Base-by-base conservation (phyloP, 441 rosid genomes). In the Arabidopsis hybrid region DNA sequence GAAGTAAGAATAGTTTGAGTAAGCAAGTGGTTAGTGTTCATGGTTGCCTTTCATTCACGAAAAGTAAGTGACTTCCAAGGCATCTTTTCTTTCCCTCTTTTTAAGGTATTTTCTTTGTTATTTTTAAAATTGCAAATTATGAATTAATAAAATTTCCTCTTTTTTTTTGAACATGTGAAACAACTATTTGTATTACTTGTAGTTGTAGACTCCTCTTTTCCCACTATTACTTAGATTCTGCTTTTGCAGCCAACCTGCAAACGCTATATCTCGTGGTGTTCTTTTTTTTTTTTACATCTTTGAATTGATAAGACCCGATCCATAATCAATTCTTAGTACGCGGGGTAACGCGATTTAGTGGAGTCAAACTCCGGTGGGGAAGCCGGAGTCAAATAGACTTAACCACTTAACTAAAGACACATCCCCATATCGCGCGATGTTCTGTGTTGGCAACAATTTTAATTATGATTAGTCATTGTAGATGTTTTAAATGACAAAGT, bases 1-100 rank as follows among this genome's bases (percentile, higher is more conserved):
- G 84, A 84, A 85, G 85, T 79, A 68, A 74, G 87, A 83, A 86
- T 79, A 85, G 89, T 85, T 90, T 80, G 91, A 86, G 92, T 86
- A 76, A 83, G 91, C 79, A 80, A 86, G 89, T 85, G 89, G 93
- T 76, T 84, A 83, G 86, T 82, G 87, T 50, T 80, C 78, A 83
- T 79, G 87, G 88, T 88, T 87, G 96, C 92, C 91, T 86, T 85
- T 71, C 81, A 80, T 90, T 87, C 96, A 91, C 95, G 95, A 85
- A 90, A 93, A 93, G 97, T 69, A 81, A 85, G 81, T 77, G 86
- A 88, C 79, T 75, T 60, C 79, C 55, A 50, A 62, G 76, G 84
- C 84, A 83, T 88, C 84, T 66, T 73, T 74, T 67, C 39, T 71
- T 61, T 46, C 69, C 69, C 73, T 68, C 71, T 66, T 39, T 73